Evolutionary conservation across 441 rosid species (phyloP).

Genomic region (Jatropha podagrica): DNA sequence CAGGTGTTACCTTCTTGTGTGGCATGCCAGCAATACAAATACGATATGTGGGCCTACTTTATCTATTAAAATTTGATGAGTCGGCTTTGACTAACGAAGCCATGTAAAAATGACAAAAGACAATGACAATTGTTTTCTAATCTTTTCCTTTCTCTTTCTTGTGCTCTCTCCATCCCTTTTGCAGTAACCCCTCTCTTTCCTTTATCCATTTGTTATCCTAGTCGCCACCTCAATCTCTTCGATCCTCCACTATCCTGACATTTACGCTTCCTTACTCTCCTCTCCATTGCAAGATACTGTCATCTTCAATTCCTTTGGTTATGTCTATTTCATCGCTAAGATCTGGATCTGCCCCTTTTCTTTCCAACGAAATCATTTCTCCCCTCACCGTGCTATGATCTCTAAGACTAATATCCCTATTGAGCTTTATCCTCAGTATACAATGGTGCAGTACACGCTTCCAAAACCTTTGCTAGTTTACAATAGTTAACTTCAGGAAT

Average conservation of each 20-base stretch:
- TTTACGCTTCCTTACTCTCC: constrained; percentile 81
- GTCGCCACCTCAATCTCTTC: constrained; percentile 89
- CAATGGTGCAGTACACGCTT: constrained; percentile 70
- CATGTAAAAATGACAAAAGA: too few relatives aligned
- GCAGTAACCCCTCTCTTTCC: constrained; percentile 23
- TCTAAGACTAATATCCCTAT: constrained; percentile 85
- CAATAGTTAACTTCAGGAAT: too few relatives aligned
- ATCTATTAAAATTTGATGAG: too few relatives aligned
- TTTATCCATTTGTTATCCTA: constrained; percentile 52
- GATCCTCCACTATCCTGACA: constrained; percentile 79
- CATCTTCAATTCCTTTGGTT: constrained; percentile 62
- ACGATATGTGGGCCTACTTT: too few relatives aligned
- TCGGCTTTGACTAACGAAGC: too few relatives aligned
- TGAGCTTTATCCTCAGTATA: constrained; percentile 83
- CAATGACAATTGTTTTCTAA: neutral
- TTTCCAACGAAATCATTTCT: constrained; percentile 74
- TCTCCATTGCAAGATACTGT: constrained; percentile 73
- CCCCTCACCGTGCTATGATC: constrained; percentile 74
- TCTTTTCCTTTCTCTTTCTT: neutral
- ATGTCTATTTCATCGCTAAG: constrained; percentile 83
- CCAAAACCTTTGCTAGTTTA: constrained; percentile 25
- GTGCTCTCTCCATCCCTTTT: neutral
- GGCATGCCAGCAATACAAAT: too few relatives aligned
- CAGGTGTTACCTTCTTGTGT: too few relatives aligned
- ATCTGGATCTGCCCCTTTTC: constrained; percentile 99